Evolutionary conservation across 305 asterid species (phyloP), one percentile per base, ranked within the genome.

Genomic region (Fraxinus baroniana): DNA sequence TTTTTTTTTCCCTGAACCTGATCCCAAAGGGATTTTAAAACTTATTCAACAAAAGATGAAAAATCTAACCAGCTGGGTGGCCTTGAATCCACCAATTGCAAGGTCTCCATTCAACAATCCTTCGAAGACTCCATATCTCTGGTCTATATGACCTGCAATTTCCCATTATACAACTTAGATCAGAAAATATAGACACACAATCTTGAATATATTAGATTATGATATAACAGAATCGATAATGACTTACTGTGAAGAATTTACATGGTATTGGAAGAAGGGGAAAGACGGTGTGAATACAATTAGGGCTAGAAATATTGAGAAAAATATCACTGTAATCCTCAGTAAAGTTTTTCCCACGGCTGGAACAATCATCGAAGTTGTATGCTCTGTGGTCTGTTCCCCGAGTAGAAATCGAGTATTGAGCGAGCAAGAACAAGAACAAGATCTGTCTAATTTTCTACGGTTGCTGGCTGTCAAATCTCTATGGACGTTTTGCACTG

Each of bases 61-160:
- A 81, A 12, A 62, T 80, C 97, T 87, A 83, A 96, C 98, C 95
- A 57, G 86, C 82, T 30, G 88, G 94, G 71, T 78, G 86, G 46
- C 89, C 93, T 83, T 85, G 94, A 79, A 91, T 86, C 98, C 98
- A 96, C 99, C 99, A 96, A 79, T 87, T 86, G 92, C 98, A 96
- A 83, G 99, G 98, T 78, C 98, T 84, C 99, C 99, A 96, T 78
- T 90, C 99, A 81, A 89, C 86, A 84, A 91, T 18, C 84, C 98
- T 91, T 77, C 88, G 90, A 28, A 94, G 83, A 80, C 89, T 92
- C 99, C 99, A 94, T 87, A 96, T 92, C 89, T 90, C 92, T 4
- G 91, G 89, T 82, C 94, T 91, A 52, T 75, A 90, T 15, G 41
- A 85, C 87, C 98, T 94, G 89, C 74, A 17, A 3, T 17, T 71